These are phyloP conservation scores for Candida insectalens DNA, from an alignment of 805 yeast genomes.

Conservation along the genomic window DNA sequence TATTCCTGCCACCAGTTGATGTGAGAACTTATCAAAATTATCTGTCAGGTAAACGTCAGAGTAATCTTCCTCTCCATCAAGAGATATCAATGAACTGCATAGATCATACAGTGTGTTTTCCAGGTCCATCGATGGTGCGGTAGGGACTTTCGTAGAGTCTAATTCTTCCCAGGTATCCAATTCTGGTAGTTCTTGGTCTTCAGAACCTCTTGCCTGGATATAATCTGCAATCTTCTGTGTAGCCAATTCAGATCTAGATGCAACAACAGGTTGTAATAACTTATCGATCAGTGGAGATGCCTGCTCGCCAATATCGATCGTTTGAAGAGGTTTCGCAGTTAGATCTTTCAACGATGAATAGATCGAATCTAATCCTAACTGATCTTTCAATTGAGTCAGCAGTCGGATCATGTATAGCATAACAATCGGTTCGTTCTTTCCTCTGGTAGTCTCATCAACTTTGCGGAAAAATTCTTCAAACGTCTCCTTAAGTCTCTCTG, in stretches of 20 bases:
- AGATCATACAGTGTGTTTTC: conserved; percentile 12
- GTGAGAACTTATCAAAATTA: conserved; percentile 6
- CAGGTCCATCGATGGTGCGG: conserved; percentile 15
- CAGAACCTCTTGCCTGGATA: background rate
- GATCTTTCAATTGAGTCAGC: conserved; percentile 15
- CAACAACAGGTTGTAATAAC: background rate
- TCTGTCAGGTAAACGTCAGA: conserved; percentile 18
- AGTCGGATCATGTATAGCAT: conserved; percentile 18
- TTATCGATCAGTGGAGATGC: conserved; percentile 7
- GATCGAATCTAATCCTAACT: conserved; percentile 10
- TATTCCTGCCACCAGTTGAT: background rate
- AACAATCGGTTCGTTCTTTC: conserved; percentile 7
- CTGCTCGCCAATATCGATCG: conserved; percentile 8
- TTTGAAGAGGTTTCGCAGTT: background rate
- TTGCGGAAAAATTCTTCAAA: conserved; percentile 9
- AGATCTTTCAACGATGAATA: conserved; percentile 5
- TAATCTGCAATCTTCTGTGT: background rate
- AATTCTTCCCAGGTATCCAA: conserved; percentile 11
- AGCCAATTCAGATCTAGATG: background rate
- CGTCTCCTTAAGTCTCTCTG: conserved; percentile 9
- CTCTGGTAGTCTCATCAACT: conserved; percentile 1
- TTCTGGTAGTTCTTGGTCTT: conserved; percentile 8
- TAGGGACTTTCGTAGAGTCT: conserved; percentile 10
- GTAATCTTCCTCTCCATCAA: conserved; percentile 15
- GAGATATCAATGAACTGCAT: conserved; percentile 9